Conservation (phyloP, 352 stramenopile species). For the Phytophthora constricta region DNA sequence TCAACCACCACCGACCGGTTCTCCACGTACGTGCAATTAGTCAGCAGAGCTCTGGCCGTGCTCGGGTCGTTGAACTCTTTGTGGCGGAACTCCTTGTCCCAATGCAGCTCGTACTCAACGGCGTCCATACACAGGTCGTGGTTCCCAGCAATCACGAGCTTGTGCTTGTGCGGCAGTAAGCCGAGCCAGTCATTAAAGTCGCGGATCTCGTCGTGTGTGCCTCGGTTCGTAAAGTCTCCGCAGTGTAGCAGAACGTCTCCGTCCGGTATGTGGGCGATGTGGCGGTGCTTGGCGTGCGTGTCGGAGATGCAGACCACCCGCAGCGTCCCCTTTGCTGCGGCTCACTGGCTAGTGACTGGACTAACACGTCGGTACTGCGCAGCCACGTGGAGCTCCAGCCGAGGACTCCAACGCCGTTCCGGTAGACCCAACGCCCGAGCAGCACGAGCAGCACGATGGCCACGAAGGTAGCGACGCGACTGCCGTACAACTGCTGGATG, state of each 20-base stretch:
- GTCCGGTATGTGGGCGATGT: conserved; percentile 58
- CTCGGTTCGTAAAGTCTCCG: conserved; percentile 89
- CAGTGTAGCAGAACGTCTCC: conserved; percentile 92
- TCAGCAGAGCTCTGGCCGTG: conserved; percentile 55
- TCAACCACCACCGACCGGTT: conserved; percentile 74
- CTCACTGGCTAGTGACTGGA: conserved; percentile 37
- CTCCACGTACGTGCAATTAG: conserved; percentile 81
- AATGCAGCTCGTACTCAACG: conserved; percentile 69
- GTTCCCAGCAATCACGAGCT: conserved; percentile 85
- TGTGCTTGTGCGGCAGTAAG: conserved; percentile 74
- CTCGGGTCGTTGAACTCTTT: conserved; percentile 69
- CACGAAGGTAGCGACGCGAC: conserved; percentile 16
- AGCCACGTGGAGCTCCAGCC: conserved; percentile 59
- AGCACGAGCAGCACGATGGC: conserved; percentile 29
- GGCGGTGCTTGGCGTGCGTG: conserved; percentile 76
- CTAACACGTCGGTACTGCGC: conserved; percentile 38
- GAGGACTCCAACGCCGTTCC: conserved; percentile 65
- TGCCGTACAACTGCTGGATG: conserved; percentile 40
- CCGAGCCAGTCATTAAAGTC: conserved; percentile 85
- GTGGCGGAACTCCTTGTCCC: conserved; percentile 66
- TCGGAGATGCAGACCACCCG: conserved; percentile 86
- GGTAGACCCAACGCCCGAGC: conserved; percentile 61
- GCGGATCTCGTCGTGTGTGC: conserved; percentile 68
- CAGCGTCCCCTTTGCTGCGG: conserved; percentile 63
- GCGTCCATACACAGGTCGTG: conserved; percentile 84